Base-by-base conservation (phyloP, 1,284 basidiomycete genomes). In the Rhodofomes roseus region DNA sequence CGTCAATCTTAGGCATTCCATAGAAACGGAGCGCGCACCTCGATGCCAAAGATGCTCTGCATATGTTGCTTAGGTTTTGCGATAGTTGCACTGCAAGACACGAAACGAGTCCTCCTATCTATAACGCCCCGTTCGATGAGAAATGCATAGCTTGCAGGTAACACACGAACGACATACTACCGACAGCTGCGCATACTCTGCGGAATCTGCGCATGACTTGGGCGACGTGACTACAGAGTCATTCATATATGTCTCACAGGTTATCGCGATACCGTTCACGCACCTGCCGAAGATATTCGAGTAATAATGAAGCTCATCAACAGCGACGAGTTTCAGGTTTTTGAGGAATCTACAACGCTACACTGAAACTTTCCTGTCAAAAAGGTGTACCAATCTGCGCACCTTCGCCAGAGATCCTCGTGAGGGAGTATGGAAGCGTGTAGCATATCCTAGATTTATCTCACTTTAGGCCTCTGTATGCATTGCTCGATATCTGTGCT, bases 41-140 rank as follows among this genome's bases (percentile, higher is more conserved):
- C 76, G 1, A 95, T 74, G 2, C 90, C 89, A 67, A 93, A 92
- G 36, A 95, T 80, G 34, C 78, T 81, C 59, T 77, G 77, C 91
- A 95, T 94, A 66, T 94, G 90, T 60, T 80, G 74, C 57, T 73
- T 74, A n/a, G 95, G 93, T 64, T 93, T 90, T 8, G 85, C 80
- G 43, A 96, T 91, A 0, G 95, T 96, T 22, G 94, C 94, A 66
- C 91, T 95, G 71, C 94, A 96, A 29, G 93, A 95, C 4, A 96
- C 84, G 68, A 94, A 95, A 29, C 79, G 81, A 4, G 85, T 73
- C 0, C 76, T 74, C 34, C 74, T 71, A 67, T 93, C 90, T 92
- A 25, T 14, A 39, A 56, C 54, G 14, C 6, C 11, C 11, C 9
- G 41, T 11, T 20, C n/a, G 23, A 20, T 54, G 23, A 57, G 48